Percentiles rank a stretch among this genome's conserved stretches.
phyloP scores from a whole-genome alignment of 2,329 filamentous ascomycete genomes.

The Verruconis gallopava region DNA sequence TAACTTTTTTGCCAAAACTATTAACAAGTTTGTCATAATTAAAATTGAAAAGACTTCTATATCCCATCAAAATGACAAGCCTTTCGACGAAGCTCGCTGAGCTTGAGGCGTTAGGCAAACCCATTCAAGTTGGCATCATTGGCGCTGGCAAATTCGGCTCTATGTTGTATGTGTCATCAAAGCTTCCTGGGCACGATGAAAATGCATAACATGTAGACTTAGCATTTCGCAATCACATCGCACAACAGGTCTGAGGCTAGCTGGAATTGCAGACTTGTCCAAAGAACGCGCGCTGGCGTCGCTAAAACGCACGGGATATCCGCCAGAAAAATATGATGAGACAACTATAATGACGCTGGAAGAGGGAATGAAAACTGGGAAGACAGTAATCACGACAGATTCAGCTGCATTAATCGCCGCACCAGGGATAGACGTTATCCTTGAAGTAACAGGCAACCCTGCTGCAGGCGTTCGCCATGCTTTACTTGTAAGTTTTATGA shows the following conservation, averaged over 20 bases:
- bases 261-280: conserved; percentile 32
- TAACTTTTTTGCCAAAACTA: too few relatives aligned
- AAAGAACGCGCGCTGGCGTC: conserved; percentile 28
- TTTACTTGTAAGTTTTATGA: conserved; percentile 15
- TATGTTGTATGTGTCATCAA: conserved; percentile 30
- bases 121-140: conserved; percentile 31
- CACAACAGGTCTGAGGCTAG: conserved; percentile 30
- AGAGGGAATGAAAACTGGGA: conserved; percentile 28
- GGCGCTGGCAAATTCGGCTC: conserved; percentile 36
- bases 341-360: conserved; percentile 23
- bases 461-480: conserved; percentile 32
- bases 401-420: conserved; percentile 30
- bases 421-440: conserved; percentile 31
- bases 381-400: conserved; percentile 32
- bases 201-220: neutral
- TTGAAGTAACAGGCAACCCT: conserved; percentile 33
- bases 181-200: neutral
- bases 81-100: conserved; percentile 30
- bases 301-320: conserved; percentile 29
- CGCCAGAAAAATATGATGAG: conserved; percentile 26
- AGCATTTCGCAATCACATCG: conserved; percentile 33
- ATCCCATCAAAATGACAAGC: conserved; percentile 24
- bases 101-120: conserved; percentile 26
- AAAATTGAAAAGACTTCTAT: too few relatives aligned
- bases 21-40: too few relatives aligned